These are phyloP conservation scores for Dioszegia aurantiaca DNA, from an alignment of 768 basidiomycete genomes.

Conservation along the genomic window DNA sequence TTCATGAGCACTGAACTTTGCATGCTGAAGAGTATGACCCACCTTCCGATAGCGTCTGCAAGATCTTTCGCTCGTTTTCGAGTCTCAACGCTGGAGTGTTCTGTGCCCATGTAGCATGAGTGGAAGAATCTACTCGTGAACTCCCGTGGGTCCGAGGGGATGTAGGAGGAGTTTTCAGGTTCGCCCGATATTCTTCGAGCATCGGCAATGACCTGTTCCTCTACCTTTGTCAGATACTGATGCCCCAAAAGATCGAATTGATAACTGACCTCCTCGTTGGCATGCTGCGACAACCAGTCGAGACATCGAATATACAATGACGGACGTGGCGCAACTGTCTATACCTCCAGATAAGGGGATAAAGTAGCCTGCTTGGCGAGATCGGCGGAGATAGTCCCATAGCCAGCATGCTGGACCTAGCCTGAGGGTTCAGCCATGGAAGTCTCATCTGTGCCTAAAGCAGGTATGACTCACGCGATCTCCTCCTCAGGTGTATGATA, in stretches of 20 bases:
- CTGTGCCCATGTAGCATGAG: slow-evolving; percentile 98
- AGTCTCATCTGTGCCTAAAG: background rate
- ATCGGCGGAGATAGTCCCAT: slow-evolving; percentile 98
- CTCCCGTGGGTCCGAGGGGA: slow-evolving; percentile 82
- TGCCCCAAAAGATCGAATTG: background rate
- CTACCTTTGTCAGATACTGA: slow-evolving; percentile 52
- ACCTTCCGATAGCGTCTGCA: slow-evolving; percentile 86
- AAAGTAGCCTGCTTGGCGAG: slow-evolving; percentile 90
- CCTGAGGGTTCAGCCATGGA: slow-evolving; percentile 53
- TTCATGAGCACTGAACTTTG: slow-evolving; percentile 10
- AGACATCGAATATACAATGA: slow-evolving; percentile 96
- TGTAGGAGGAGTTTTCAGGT: slow-evolving; percentile 71
- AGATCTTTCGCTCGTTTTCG: slow-evolving; percentile 80
- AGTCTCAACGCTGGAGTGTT: slow-evolving; percentile 87
- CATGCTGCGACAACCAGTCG: slow-evolving; percentile 80
- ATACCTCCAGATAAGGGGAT: slow-evolving; percentile 93
- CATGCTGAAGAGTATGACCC: slow-evolving; percentile 19
- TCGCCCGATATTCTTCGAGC: slow-evolving; percentile 86
- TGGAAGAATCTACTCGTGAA: slow-evolving; percentile 86
- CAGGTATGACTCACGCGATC: slow-evolving; percentile 71
- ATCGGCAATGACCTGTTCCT: slow-evolving; percentile 81
- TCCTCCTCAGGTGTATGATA: slow-evolving; percentile 93
- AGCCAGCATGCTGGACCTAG: slow-evolving; percentile 98
- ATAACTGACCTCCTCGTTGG: slow-evolving; percentile 62
- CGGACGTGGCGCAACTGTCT: slow-evolving; percentile 93